Base-by-base conservation (phyloP, 1,284 basidiomycete species). In the Cronartium ribicola region DNA sequence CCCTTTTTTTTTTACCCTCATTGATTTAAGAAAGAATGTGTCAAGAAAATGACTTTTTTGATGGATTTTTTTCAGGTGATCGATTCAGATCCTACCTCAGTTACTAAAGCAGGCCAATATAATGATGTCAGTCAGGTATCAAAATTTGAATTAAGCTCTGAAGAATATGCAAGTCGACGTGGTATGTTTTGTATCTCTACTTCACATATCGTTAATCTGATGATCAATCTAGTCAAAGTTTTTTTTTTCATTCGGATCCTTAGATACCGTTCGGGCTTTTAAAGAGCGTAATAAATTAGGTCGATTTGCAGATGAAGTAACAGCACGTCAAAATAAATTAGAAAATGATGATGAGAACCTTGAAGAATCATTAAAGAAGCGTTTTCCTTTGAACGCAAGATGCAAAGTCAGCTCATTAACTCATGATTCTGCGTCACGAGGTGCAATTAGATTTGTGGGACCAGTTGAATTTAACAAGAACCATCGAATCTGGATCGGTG, bases 261-360 rank as follows among this genome's bases (percentile, higher is more conserved):
- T 29, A 92, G 95, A 97, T 80, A 91, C 91, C 13, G 91, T 98
- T 11, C 85, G 93, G 17, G 89, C 91, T 0, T 97, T 91, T 84
- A 94, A 98, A 79, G 89, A 94, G 81, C 85, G 86, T 1, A 84
- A 95, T 83, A 90, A 92, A 82, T 86, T 98, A 39, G 95, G 95
- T 0, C 88, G 94, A 11, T 98, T 96, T 81, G 91, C 90, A 11
- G 62, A 72, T 22, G 40, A 17, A 29, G 20, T 7, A 3, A 29
- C 22, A n/a, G 22, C 5, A 3, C 61, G 46, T 39, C 36, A 51
- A 65, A 2, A 8, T 17, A 17, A 43, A 13, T 20, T n/a, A 17
- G 22, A 48, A 17, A 61, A 39, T 11, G 48, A 67, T 17, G 5
- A 20, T 5, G 63, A 41, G 8, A 55, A 72, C n/a, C 36, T 72